Percentiles rank a stretch among this genome's conserved stretches.
Conservation (phyloP, 352 stramenopile genomes). For the Peronospora tabacina region DNA sequence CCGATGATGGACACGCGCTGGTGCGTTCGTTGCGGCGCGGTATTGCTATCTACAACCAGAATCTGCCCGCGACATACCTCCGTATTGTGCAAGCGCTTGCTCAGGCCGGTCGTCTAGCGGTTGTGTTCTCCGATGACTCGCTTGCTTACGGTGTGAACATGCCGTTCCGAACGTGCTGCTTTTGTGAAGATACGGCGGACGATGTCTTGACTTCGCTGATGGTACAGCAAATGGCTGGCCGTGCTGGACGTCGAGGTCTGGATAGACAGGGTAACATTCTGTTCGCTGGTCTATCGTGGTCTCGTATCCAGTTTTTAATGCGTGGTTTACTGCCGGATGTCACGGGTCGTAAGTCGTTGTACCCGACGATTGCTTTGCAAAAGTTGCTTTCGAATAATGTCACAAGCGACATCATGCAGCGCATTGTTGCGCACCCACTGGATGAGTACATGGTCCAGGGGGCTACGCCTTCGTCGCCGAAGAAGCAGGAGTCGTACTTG, state of each 20-base stretch:
- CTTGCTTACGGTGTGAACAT: slow-evolving; percentile 99
- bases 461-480: slow-evolving; percentile 22
- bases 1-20: slow-evolving; percentile 71
- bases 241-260: slow-evolving; percentile 94
- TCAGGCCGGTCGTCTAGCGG: slow-evolving; percentile 93
- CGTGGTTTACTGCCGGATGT: slow-evolving; percentile 92
- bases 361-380: slow-evolving; percentile 91
- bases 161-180: slow-evolving; percentile 97
- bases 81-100: slow-evolving; percentile 94
- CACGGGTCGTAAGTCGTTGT: slow-evolving; percentile 86
- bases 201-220: slow-evolving; percentile 93
- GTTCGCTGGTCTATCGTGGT: slow-evolving; percentile 92
- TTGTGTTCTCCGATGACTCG: slow-evolving; percentile 97
- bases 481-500: slow-evolving; percentile 68
- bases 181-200: slow-evolving; percentile 95
- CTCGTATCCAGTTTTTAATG: slow-evolving; percentile 95
- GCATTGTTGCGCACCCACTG: slow-evolving; percentile 81
- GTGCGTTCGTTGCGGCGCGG: slow-evolving; percentile 90
- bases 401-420: slow-evolving; percentile 84
- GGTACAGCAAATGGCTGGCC: slow-evolving; percentile 98
- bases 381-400: slow-evolving; percentile 88
- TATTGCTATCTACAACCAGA: slow-evolving; percentile 98
- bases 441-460: slow-evolving; percentile 58
- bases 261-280: slow-evolving; percentile 96
- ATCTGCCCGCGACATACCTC: slow-evolving; percentile 93